Base-by-base conservation (phyloP, 2,329 filamentous ascomycete genomes). In the Madurella mycetomatis region DNA sequence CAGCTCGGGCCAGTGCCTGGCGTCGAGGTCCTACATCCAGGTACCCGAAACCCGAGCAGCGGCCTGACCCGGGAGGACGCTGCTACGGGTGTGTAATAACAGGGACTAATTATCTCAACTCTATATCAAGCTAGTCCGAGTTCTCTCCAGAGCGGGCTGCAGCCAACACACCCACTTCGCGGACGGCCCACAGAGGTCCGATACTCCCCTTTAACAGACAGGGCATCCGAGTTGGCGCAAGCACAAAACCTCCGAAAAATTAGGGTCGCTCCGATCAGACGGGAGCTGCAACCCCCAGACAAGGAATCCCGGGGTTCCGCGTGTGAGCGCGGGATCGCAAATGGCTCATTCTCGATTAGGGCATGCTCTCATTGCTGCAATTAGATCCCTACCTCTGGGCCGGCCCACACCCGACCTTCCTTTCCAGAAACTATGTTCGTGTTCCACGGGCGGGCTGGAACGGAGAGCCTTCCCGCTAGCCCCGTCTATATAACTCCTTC, bases 261-360 rank as follows among this genome's bases (percentile, higher is more conserved):
- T 37, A 9, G 34, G 34, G 34, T 37, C 13, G 34, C 34, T 37
- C 34, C 34, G 34, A 37, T 37, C 34, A 12, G 34, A 25, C 25
- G 25, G 25, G 25, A 25, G 25, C 25, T 37, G 34, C 34, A 37
- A 37, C 34, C 4, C 34, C 34, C 34, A 37, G 11, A 12, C 9
- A 11, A 37, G 13, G 34, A 12, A 37, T 37, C 4, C 34, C 34
- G 34, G 34, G 34, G 34, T 37, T 37, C 11, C 34, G 34, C 13
- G 40, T 41, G 15, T 9, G 16, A 8, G 40, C 15, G 15, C 25
- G 25, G 25, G 49, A n/a, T 56, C 50, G 43, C 47, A 56, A 56
- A 56, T 56, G 50, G 54, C 54, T 53, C 54, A 53, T 47, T 46
- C 39, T 49, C 43, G 46, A 52, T 50, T 31, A 19, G 46, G 41